A percentile compares a stretch with the other conserved stretches of the same genome.
phyloP scores from a whole-genome alignment of 257 asterid genomes.

The Nicotiana tomentosiformis region DNA sequence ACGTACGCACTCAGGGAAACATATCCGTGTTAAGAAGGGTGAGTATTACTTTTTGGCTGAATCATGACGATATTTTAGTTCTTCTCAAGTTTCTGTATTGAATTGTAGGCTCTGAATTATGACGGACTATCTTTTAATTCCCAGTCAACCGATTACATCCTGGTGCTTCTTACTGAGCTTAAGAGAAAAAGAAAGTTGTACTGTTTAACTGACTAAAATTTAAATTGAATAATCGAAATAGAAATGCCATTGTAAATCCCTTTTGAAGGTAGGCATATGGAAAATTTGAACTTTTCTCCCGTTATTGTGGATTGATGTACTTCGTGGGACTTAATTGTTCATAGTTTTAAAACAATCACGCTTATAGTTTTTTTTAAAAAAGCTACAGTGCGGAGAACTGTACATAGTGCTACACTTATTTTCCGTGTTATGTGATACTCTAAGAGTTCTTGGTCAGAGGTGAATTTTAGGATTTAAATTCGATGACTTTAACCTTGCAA shows the following conservation, averaged over 20 bases:
- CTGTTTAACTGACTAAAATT: neutral
- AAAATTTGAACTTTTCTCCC: neutral
- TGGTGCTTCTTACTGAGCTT: neutral
- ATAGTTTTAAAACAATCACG: neutral
- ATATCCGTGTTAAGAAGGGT: conserved; percentile 81
- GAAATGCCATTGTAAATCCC: neutral
- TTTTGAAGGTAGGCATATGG: neutral
- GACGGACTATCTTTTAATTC: neutral
- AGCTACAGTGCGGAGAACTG: neutral
- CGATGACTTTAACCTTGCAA: neutral
- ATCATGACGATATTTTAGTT: neutral
- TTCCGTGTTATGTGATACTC: neutral
- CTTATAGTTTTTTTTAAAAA: neutral
- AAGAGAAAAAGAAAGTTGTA: neutral
- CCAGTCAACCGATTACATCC: neutral
- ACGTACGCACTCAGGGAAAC: conserved; percentile 74
- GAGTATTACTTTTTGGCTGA: neutral
- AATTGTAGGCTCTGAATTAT: neutral
- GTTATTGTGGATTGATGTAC: neutral
- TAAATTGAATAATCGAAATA: neutral
- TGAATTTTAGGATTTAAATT: neutral
- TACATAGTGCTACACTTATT: neutral
- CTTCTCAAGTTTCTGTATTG: neutral
- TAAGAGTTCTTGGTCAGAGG: neutral
- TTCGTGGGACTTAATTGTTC: neutral